A percentile compares a stretch with the other conserved stretches of the same genome.
These are phyloP conservation scores for Salix purpurea DNA, from an alignment of 345 rosid species.

Conservation along the genomic window DNA sequence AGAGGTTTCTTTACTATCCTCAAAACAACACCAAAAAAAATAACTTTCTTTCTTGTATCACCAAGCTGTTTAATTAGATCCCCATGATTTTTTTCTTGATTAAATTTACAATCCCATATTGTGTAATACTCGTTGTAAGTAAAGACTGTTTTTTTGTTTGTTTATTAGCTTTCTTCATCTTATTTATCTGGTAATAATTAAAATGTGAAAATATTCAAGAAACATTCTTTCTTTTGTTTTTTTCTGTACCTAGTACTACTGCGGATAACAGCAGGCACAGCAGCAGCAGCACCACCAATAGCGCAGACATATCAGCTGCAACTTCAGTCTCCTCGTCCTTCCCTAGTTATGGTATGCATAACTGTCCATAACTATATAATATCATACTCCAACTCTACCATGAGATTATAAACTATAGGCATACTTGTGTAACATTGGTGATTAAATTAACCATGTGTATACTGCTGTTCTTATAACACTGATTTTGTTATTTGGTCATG, in stretches of 20 bases:
- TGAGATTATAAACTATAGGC: too few species aligned
- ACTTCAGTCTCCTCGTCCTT: slow-evolving; percentile 7
- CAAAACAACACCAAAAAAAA: too few species aligned
- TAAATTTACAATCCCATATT: background rate
- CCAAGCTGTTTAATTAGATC: too few species aligned
- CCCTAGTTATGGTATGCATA: background rate
- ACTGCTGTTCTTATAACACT: background rate
- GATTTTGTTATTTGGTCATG: background rate
- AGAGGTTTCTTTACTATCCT: background rate
- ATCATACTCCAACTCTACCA: too few species aligned
- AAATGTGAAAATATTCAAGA: too few species aligned
- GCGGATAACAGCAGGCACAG: background rate
- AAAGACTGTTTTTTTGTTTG: background rate
- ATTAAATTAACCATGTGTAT: too few species aligned
- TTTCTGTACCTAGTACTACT: background rate
- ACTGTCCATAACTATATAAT: background rate
- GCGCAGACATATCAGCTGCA: background rate
- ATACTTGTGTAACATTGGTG: too few species aligned
- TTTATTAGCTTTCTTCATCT: too few species aligned
- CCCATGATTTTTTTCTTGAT: background rate
- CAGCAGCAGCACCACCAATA: background rate
- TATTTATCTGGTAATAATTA: background rate
- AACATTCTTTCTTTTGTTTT: background rate
- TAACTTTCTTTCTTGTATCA: too few species aligned
- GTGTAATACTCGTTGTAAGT: background rate